phyloP scores from a whole-genome alignment of 2,329 filamentous ascomycete species.

The Lachnellula arida region DNA sequence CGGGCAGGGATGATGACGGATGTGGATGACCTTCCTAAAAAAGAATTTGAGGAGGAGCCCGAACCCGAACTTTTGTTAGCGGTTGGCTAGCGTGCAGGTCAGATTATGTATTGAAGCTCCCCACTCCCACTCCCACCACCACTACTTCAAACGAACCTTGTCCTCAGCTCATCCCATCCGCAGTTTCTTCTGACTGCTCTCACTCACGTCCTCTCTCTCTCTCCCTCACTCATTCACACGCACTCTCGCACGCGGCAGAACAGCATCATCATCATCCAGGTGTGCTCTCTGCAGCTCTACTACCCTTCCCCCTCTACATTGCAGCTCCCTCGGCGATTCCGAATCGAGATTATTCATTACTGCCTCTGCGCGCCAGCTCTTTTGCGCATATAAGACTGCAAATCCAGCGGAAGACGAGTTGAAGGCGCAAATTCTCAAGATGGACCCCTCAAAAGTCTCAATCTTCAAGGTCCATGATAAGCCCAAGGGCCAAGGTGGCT shows the following conservation, averaged over 20 bases:
- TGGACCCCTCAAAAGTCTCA: conserved; percentile 30
- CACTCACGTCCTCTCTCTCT: neutral
- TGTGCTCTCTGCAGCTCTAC: neutral
- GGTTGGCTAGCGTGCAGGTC: neutral
- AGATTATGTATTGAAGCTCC: too few relatives aligned
- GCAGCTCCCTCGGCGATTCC: neutral
- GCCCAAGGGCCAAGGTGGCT: conserved; percentile 35
- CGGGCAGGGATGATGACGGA: too few relatives aligned
- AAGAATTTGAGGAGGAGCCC: too few relatives aligned
- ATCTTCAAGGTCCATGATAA: conserved; percentile 33
- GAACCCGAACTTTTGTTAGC: neutral
- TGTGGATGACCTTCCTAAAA: neutral
- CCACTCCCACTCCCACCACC: neutral
- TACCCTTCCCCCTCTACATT: neutral
- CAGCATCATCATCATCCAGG: neutral
- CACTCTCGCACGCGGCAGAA: neutral
- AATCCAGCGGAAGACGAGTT: neutral
- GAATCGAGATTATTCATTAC: neutral
- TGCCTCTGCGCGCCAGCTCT: neutral
- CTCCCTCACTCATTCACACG: neutral
- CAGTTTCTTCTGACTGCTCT: too few relatives aligned
- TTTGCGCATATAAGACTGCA: conserved; percentile 7
- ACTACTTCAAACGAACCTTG: neutral
- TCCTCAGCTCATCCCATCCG: neutral
- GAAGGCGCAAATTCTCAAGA: conserved; percentile 7